Percentiles rank a stretch among this genome's conserved stretches.
These are phyloP conservation scores for Periconia macrospinosa DNA, from an alignment of 2,329 filamentous ascomycete genomes.

Conservation along the genomic window DNA sequence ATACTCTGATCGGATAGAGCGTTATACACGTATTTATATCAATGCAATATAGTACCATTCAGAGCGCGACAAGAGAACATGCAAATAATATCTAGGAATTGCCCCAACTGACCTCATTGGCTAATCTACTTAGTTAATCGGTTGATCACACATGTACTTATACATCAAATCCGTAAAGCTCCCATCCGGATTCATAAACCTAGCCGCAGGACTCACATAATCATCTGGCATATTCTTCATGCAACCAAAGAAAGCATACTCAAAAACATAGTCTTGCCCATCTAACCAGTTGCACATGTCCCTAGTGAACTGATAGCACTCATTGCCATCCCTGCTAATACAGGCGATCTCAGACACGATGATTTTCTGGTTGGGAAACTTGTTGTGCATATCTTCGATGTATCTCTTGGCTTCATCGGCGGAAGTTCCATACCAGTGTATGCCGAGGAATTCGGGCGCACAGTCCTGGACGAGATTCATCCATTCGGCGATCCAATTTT, in stretches of 20 bases:
- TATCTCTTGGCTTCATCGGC: slow-evolving; percentile 40
- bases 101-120: no score
- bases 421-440: slow-evolving; percentile 49
- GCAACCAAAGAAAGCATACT: slow-evolving; percentile 43
- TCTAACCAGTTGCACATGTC: slow-evolving; percentile 50
- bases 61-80: no score
- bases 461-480: slow-evolving; percentile 41
- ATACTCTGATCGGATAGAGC: no score
- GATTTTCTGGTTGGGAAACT: slow-evolving; percentile 41
- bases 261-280: slow-evolving; percentile 43
- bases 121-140: slow-evolving; percentile 1
- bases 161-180: slow-evolving; percentile 42
- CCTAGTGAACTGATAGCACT: slow-evolving; percentile 46
- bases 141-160: slow-evolving; percentile 24
- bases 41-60: no score
- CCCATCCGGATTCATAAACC: slow-evolving; percentile 50
- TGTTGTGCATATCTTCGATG: slow-evolving; percentile 39
- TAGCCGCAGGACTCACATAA: slow-evolving; percentile 51
- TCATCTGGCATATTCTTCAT: slow-evolving; percentile 47
- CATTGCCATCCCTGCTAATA: slow-evolving; percentile 40
- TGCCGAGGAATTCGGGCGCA: slow-evolving; percentile 47
- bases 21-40: no score
- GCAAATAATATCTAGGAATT: no score
- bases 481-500: slow-evolving; percentile 47
- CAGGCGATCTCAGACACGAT: slow-evolving; percentile 49